Evolutionary conservation across 495 filamentous ascomycete species (phyloP).

Genomic region (Elasticomyces elasticus): DNA sequence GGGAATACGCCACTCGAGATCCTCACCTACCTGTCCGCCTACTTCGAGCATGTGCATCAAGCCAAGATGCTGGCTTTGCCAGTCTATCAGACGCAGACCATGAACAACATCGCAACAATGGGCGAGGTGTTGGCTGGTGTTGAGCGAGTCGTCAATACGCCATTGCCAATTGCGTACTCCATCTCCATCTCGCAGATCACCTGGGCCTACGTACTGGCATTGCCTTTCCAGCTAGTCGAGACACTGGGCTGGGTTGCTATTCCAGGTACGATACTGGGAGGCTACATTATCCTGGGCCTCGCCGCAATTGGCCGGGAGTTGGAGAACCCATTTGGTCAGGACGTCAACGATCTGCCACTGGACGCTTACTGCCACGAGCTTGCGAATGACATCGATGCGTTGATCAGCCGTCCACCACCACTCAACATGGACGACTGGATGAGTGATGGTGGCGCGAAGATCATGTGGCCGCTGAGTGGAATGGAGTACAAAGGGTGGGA

Average conservation of each 20-base stretch:
- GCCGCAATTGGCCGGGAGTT: slow-evolving; percentile 77
- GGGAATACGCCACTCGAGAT: slow-evolving; percentile 31
- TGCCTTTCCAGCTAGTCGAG: slow-evolving; percentile 72
- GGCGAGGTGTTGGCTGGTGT: slow-evolving; percentile 66
- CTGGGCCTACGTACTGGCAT: slow-evolving; percentile 72
- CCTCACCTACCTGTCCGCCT: slow-evolving; percentile 25
- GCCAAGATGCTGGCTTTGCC: slow-evolving; percentile 46
- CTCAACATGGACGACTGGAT: slow-evolving; percentile 47
- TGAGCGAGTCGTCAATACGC: slow-evolving; percentile 76
- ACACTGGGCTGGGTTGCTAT: slow-evolving; percentile 67
- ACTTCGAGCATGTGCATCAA: slow-evolving; percentile 21
- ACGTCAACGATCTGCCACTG: slow-evolving; percentile 78
- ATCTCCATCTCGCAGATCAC: slow-evolving; percentile 83
- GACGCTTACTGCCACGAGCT: slow-evolving; percentile 68
- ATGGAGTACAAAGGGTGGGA: slow-evolving; percentile 52
- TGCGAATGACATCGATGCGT: slow-evolving; percentile 60
- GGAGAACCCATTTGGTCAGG: slow-evolving; percentile 79
- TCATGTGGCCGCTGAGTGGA: slow-evolving; percentile 58
- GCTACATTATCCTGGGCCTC: slow-evolving; percentile 86
- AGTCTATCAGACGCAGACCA: slow-evolving; percentile 25
- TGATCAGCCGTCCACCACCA: slow-evolving; percentile 50
- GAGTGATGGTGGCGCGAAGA: slow-evolving; percentile 46
- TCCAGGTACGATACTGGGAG: slow-evolving; percentile 61
- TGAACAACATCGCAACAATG: slow-evolving; percentile 40
- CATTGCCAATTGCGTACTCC: slow-evolving; percentile 71